Percentiles rank a stretch among this genome's conserved stretches.
Evolutionary conservation across 345 rosid species (phyloP).

Genomic region (Salix caprea): DNA sequence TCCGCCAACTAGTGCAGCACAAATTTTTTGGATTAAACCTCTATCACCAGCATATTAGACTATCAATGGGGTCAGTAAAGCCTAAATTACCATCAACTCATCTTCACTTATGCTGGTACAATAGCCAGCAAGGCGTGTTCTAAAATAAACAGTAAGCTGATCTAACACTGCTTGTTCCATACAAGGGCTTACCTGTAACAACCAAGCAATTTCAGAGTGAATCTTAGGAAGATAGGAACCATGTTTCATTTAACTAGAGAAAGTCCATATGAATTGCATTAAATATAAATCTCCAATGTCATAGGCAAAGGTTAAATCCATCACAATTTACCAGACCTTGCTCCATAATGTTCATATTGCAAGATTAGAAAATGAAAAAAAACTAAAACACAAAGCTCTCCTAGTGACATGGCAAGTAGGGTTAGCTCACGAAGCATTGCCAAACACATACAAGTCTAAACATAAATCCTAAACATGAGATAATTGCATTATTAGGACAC

Average conservation of each 20-base stretch:
- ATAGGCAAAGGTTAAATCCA: conserved; percentile 1
- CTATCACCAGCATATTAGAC: not conserved
- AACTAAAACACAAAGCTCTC: not conserved
- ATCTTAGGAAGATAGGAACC: conserved; percentile 4
- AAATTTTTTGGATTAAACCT: not conserved
- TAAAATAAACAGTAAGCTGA: conserved; percentile 81
- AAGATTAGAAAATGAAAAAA: not conserved
- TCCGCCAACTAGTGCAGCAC: conserved; percentile 59
- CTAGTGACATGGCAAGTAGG: not conserved
- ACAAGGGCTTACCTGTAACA: conserved; percentile 79
- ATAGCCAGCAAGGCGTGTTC: conserved; percentile 63
- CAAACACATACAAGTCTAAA: not conserved
- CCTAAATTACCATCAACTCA: conserved; percentile 52
- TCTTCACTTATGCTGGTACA: conserved; percentile 81
- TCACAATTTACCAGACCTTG: not conserved
- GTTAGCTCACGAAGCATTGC: conserved; percentile 9
- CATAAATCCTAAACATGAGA: not conserved
- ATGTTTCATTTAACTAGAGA: conserved; percentile 4
- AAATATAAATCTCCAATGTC: not conserved
- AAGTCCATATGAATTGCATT: not conserved
- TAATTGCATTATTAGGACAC: too few species aligned
- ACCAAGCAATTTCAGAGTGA: conserved; percentile 15
- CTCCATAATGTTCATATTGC: not conserved
- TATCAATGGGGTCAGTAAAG: not conserved
- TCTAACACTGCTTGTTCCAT: conserved; percentile 86